Percentiles rank a stretch among this genome's conserved stretches.
Conservation (phyloP, 768 basidiomycete species). For the Galerina marginata region DNA sequence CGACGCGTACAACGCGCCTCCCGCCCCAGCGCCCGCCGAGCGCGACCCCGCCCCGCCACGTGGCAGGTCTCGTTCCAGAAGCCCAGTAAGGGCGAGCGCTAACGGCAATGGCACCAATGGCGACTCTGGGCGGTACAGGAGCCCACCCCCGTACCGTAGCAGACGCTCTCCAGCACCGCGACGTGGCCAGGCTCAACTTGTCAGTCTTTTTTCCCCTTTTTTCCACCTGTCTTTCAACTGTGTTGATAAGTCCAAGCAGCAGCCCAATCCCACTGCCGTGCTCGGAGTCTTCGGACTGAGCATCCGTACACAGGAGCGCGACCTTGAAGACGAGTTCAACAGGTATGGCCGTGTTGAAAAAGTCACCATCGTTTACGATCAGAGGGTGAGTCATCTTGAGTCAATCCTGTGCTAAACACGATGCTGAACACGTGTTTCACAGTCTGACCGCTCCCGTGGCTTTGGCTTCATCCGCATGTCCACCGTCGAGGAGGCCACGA, state of each 20-base stretch:
- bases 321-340: slow-evolving; percentile 93
- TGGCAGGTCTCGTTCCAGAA: slow-evolving; percentile 79
- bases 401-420: slow-evolving; percentile 1
- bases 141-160: slow-evolving; percentile 50
- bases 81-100: slow-evolving; percentile 56
- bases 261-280: slow-evolving; percentile 85
- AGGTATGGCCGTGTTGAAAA: slow-evolving; percentile 91
- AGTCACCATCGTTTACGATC: slow-evolving; percentile 96
- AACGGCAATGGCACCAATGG: slow-evolving; percentile 44
- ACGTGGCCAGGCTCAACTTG: slow-evolving; percentile 54
- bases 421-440: slow-evolving; percentile 21
- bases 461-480: slow-evolving; percentile 98
- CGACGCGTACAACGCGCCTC: slow-evolving; percentile 78
- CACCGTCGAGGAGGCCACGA: slow-evolving; percentile 82
- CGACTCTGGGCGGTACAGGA: slow-evolving; percentile 54
- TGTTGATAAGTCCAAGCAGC: slow-evolving; percentile 62
- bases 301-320: slow-evolving; percentile 91
- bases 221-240: slow-evolving; percentile 15
- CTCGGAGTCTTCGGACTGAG: slow-evolving; percentile 99
- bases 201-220: slow-evolving; percentile 70
- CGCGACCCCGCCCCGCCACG: slow-evolving; percentile 62
- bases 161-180: slow-evolving; percentile 67
- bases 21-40: slow-evolving; percentile 54
- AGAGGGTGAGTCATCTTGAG: slow-evolving; percentile 70
- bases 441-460: slow-evolving; percentile 95